Evolutionary conservation across 2,329 filamentous ascomycete genomes (phyloP).

Genomic region (Alternaria dauci): DNA sequence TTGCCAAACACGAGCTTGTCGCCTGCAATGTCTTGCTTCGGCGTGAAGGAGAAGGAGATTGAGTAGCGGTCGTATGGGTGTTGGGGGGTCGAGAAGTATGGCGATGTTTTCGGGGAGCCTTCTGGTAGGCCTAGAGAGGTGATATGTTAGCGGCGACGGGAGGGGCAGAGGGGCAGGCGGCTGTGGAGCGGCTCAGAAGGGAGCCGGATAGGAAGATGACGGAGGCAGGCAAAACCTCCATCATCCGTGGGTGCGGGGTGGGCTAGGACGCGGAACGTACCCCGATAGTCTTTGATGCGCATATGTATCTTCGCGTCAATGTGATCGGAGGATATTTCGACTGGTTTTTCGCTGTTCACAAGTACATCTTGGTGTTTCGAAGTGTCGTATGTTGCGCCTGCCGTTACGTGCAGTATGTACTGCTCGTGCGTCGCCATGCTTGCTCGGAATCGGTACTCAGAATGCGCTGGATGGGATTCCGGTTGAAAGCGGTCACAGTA

Average conservation of each 20-base stretch:
- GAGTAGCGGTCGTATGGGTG: conserved; percentile 84
- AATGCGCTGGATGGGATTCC: too few species aligned
- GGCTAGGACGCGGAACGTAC: conserved; percentile 25
- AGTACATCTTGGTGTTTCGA: conserved; percentile 75
- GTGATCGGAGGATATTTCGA: conserved; percentile 69
- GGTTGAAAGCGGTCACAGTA: too few species aligned
- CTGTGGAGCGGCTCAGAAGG: background rate
- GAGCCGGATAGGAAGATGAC: too few species aligned
- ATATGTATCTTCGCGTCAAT: conserved; percentile 76
- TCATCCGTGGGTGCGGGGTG: too few species aligned
- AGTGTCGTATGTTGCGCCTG: conserved; percentile 77
- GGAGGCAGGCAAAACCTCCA: background rate
- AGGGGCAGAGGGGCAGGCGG: background rate
- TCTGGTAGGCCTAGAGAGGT: conserved; percentile 72
- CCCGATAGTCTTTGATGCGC: conserved; percentile 71
- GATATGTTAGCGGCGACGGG: background rate
- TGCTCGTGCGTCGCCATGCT: conserved; percentile 61
- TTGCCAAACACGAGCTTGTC: conserved; percentile 89
- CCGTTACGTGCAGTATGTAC: conserved; percentile 83
- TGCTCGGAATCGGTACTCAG: background rate
- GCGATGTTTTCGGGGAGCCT: conserved; percentile 71
- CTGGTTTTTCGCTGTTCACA: conserved; percentile 73
- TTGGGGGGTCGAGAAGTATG: conserved; percentile 77
- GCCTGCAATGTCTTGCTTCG: conserved; percentile 71
- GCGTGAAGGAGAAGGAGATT: conserved; percentile 79